phyloP scores from a whole-genome alignment of 176 grass and related monocot species.

The Poa pratensis region DNA sequence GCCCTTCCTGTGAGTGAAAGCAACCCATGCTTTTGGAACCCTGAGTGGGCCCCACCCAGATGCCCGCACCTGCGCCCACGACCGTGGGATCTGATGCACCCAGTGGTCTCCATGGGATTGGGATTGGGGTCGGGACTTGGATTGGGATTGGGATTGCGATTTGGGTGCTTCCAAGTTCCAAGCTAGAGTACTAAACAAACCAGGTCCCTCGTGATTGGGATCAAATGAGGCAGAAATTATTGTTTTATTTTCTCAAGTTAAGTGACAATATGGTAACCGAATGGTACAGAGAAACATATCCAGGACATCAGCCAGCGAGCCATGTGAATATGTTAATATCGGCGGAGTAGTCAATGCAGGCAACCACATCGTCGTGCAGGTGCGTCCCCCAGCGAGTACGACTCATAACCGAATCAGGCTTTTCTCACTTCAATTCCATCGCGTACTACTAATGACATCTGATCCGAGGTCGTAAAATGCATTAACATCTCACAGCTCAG shows the following conservation, averaged over 20 bases:
- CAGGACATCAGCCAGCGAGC: neutral
- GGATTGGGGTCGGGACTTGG: neutral
- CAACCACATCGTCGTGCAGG: slow-evolving; percentile 1
- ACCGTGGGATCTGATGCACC: neutral
- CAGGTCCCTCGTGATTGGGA: no score
- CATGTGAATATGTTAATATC: neutral
- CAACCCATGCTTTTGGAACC: slow-evolving; percentile 37
- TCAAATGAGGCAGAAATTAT: neutral
- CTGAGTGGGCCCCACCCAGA: slow-evolving; percentile 12
- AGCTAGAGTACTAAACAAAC: neutral
- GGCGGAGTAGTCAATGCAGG: neutral
- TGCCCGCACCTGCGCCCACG: slow-evolving; percentile 25
- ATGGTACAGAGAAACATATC: neutral
- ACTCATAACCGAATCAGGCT: neutral
- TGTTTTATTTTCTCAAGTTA: neutral
- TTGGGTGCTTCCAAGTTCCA: neutral
- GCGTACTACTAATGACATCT: neutral
- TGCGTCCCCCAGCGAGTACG: neutral
- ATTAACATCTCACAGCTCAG: neutral
- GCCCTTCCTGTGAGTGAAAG: slow-evolving; percentile 43
- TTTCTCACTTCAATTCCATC: neutral
- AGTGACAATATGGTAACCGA: neutral
- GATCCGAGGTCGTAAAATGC: neutral
- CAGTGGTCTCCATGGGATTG: neutral
- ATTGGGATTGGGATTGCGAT: neutral